Base-by-base conservation (phyloP, 1,284 basidiomycete species). In the Pyrrhoderma lamaoense region DNA sequence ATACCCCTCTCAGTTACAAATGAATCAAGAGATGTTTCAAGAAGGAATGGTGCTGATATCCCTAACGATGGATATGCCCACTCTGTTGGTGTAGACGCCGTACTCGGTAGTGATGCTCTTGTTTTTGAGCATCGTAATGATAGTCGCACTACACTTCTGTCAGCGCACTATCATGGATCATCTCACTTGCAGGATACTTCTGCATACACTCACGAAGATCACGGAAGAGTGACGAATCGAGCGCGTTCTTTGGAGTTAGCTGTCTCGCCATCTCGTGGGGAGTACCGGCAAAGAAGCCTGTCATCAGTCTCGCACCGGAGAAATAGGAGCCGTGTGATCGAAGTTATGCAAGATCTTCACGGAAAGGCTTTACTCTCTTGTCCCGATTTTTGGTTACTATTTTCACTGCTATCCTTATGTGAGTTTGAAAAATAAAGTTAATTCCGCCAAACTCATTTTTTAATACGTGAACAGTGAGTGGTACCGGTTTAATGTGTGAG, bases 401-500 rank as follows among this genome's bases (percentile, higher is more conserved):
- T 87, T 56, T 57, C 62, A 1, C 81, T 90, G 45, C 73, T 90
- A 46, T 79, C 82, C 0, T 69, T 92, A 42, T 67, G 86, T 89
- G 60, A 59, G 85, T 73, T 14, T 18, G 13, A 47, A 38, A 22
- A 11, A 51, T 50, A 42, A 27, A 45, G 39, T 18, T 38, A 48
- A 18, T 19, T 23, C 14, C 37, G 21, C n/a, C n/a, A n/a, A n/a
- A n/a, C n/a, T n/a, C n/a, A n/a, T n/a, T 16, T 16, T 5, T 40
- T 40, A 40, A 40, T 22, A 14, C 4, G 5, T 45, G 52, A 14
- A 5, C 54, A 90, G 89, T 95, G 54, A 85, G 83, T 55, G 93
- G 93, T 11, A 91, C 87, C 1, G 93, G 93, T 0, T 60, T 97
- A 27, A 90, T 93, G 83, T 94, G 85, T 89, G 63, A 54, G 82